Conservation (phyloP, 345 rosid species). For the Barbarea vulgaris region DNA sequence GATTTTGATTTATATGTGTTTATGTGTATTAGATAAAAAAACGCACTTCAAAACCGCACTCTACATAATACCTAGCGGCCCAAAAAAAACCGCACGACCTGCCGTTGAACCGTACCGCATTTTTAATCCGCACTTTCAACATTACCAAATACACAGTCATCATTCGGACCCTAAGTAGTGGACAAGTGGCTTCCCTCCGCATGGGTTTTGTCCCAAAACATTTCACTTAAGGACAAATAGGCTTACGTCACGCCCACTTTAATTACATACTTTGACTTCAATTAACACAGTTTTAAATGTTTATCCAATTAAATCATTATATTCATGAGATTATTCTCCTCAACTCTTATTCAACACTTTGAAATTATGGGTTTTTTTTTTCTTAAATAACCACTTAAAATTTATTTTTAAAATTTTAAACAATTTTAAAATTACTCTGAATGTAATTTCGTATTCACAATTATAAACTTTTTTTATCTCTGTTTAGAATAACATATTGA, state of each 20-base stretch:
- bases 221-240: background rate
- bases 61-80: too few relatives aligned
- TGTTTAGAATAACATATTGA: background rate
- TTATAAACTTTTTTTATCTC: too few relatives aligned
- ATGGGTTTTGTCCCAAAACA: background rate
- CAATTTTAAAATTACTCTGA: background rate
- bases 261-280: background rate
- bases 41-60: too few relatives aligned
- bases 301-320: background rate
- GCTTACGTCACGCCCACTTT: background rate
- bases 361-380: too few relatives aligned
- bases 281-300: background rate
- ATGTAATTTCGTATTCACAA: background rate
- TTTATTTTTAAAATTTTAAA: too few relatives aligned
- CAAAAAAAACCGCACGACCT: too few relatives aligned
- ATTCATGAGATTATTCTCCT: background rate
- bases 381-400: background rate
- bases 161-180: too few relatives aligned
- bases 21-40: too few relatives aligned
- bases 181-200: background rate
- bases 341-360: background rate
- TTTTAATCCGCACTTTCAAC: too few relatives aligned
- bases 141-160: too few relatives aligned
- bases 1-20: too few relatives aligned
- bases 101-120: too few relatives aligned